Conservation (phyloP, 306 rosid genomes). For the Vicia faba region DNA sequence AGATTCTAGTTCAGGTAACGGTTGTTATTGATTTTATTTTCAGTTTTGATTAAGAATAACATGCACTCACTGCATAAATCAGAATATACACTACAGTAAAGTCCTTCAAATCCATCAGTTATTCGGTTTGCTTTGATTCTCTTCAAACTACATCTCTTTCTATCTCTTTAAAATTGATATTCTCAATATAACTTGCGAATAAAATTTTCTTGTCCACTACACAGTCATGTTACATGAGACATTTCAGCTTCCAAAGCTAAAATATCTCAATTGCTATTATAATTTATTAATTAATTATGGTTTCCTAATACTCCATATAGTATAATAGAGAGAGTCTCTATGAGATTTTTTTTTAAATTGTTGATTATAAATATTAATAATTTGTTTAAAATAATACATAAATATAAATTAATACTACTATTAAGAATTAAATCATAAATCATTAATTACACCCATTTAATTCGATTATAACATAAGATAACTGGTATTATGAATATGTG, state of each 20-base stretch:
- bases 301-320: no score
- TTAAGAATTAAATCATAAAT: no score
- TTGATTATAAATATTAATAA: no score
- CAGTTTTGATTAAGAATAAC: not conserved
- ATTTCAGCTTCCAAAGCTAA: slow-evolving; percentile 30
- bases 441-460: no score
- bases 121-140: slow-evolving; percentile 7
- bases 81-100: slow-evolving; percentile 5
- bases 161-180: slow-evolving; percentile 1
- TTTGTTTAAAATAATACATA: no score
- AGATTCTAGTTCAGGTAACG: no score
- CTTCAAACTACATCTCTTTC: not conserved
- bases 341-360: no score
- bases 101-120: slow-evolving; percentile 15
- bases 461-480: no score
- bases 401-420: no score
- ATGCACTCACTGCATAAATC: not conserved
- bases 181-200: slow-evolving; percentile 7
- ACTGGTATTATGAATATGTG: no score
- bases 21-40: not conserved
- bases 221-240: slow-evolving; percentile 8
- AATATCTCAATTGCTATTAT: slow-evolving; percentile 11
- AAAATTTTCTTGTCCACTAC: slow-evolving; percentile 21
- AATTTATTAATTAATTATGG: not conserved
- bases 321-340: not conserved